Conservation (phyloP, 2,329 filamentous ascomycete genomes). For the Drechslerella coelobrocha region DNA sequence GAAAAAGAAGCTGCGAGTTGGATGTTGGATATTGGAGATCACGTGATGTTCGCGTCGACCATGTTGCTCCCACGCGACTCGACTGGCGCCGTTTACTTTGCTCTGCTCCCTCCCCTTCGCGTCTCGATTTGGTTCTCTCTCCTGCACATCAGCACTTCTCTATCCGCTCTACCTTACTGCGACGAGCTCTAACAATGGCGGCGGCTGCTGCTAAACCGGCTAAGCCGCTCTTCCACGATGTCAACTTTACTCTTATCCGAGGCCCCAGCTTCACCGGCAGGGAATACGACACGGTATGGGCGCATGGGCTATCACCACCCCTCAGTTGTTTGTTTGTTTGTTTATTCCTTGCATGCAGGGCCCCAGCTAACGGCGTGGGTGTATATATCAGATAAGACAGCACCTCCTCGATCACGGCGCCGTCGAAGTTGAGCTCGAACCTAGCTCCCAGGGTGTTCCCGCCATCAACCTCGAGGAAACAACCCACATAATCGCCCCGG, state of each 20-base stretch:
- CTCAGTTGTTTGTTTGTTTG: background rate
- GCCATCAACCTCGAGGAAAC: slow-evolving; percentile 60
- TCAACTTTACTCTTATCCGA: slow-evolving; percentile 49
- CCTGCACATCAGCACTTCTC: background rate
- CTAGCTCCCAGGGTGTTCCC: slow-evolving; percentile 31
- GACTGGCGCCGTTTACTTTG: too few relatives aligned
- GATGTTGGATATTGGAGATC: background rate
- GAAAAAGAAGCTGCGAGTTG: background rate
- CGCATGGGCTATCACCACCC: background rate
- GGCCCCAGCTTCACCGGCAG: slow-evolving; percentile 41
- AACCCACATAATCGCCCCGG: slow-evolving; percentile 74
- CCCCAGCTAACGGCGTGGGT: slow-evolving; percentile 5
- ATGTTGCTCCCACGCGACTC: too few relatives aligned
- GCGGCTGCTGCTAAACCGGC: slow-evolving; percentile 11
- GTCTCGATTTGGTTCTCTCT: background rate
- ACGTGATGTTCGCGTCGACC: background rate
- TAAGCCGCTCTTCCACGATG: slow-evolving; percentile 44
- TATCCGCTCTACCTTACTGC: background rate
- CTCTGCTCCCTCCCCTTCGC: too few relatives aligned
- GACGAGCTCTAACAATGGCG: slow-evolving; percentile 16
- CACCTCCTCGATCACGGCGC: slow-evolving; percentile 58
- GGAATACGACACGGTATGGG: slow-evolving; percentile 39
- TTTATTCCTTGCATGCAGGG: background rate
- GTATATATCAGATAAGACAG: slow-evolving; percentile 54
- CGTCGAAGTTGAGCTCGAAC: slow-evolving; percentile 55